Conservation (phyloP, 306 rosid genomes). For the Vachellia pachyceras region DNA sequence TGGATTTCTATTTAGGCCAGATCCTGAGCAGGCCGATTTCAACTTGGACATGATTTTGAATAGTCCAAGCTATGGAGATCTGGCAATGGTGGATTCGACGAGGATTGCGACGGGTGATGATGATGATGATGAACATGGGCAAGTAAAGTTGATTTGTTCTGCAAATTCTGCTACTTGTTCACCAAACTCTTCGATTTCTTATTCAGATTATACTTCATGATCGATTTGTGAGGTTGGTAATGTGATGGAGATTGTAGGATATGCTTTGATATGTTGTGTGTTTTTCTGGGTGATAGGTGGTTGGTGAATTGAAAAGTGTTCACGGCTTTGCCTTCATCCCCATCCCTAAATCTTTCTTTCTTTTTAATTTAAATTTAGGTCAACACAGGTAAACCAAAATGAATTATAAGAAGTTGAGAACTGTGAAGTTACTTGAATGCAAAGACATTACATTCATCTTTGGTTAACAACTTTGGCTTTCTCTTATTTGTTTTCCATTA, state of each 20-base stretch:
- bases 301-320: too few species aligned
- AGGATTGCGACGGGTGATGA: conserved; percentile 32
- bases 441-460: too few species aligned
- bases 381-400: too few species aligned
- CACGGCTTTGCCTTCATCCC: too few species aligned
- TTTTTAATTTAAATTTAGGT: too few species aligned
- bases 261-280: not conserved
- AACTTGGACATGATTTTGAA: conserved; percentile 43
- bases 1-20: conserved; percentile 54
- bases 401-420: too few species aligned
- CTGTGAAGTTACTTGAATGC: too few species aligned
- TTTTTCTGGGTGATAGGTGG: too few species aligned
- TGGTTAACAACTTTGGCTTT: too few species aligned
- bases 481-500: too few species aligned
- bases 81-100: conserved; percentile 32
- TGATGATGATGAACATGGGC: conserved; percentile 14
- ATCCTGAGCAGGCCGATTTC: conserved; percentile 36
- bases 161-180: conserved; percentile 46
- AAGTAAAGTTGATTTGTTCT: conserved; percentile 31
- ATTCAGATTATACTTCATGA: conserved; percentile 44
- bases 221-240: not conserved
- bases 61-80: conserved; percentile 25
- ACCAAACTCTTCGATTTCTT: conserved; percentile 68
- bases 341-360: too few species aligned
- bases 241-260: conserved; percentile 3